phyloP scores from a whole-genome alignment of 352 stramenopile species.

The Phytophthora pistaciae region DNA sequence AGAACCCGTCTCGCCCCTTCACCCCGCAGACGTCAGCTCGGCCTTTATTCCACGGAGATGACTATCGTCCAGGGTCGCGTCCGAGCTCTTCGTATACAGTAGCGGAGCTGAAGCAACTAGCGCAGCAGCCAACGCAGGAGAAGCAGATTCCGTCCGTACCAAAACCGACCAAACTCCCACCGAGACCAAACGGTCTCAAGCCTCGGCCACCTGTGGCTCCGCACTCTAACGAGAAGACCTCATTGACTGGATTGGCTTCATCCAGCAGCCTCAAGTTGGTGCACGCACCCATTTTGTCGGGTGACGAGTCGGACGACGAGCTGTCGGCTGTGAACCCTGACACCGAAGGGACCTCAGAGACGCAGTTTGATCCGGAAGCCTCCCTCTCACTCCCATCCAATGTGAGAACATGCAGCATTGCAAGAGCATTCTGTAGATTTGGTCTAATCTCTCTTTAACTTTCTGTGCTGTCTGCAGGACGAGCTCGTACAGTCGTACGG shows the following conservation, averaged over 20 bases:
- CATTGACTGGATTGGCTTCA: not conserved
- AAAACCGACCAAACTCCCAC: conserved; percentile 17
- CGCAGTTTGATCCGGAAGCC: conserved; percentile 49
- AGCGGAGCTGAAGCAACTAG: conserved; percentile 51
- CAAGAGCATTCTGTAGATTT: not conserved
- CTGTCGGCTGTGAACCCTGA: not conserved
- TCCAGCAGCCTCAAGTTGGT: conserved; percentile 48
- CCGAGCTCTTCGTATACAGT: conserved; percentile 74
- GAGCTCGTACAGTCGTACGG: conserved; percentile 38
- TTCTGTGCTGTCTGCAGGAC: conserved; percentile 26
- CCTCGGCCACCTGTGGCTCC: conserved; percentile 3
- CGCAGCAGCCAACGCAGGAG: conserved; percentile 32
- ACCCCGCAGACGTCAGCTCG: conserved; percentile 69
- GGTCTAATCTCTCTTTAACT: not conserved
- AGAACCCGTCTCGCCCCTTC: conserved; percentile 83
- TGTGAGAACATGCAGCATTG: conserved; percentile 16
- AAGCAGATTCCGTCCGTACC: conserved; percentile 17
- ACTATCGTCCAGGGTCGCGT: conserved; percentile 73
- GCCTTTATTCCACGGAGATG: conserved; percentile 78
- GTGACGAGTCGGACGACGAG: conserved; percentile 22
- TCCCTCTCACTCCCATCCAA: conserved; percentile 62
- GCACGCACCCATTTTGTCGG: conserved; percentile 45
- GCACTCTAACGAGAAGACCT: not conserved
- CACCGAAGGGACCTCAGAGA: not conserved
- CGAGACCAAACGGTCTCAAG: conserved; percentile 28